Conservation (phyloP, 2,329 filamentous ascomycete genomes). For the Alternaria hordeiaustralica region DNA sequence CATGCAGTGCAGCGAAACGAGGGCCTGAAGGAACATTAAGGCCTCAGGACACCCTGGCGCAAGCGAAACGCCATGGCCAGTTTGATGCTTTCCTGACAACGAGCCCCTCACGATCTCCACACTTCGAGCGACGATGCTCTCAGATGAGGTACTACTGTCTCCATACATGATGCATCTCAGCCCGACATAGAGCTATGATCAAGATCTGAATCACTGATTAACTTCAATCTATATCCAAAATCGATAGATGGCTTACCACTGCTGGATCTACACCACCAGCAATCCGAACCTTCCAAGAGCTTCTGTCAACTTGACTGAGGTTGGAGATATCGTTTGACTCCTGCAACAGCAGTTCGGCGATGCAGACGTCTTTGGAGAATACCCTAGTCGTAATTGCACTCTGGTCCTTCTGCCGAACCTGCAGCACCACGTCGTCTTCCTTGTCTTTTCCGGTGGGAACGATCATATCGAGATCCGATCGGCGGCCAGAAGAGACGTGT, state of each 20-base stretch:
- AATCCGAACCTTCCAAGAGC: slow-evolving; percentile 1
- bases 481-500: neutral
- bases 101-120: neutral
- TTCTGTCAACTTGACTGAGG: neutral
- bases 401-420: neutral
- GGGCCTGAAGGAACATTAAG: neutral
- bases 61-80: neutral
- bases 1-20: neutral
- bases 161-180: neutral
- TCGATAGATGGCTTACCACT: neutral
- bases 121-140: neutral
- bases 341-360: neutral
- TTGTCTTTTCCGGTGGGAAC: neutral
- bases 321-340: slow-evolving; percentile 3
- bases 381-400: neutral
- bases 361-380: neutral
- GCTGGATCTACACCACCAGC: neutral
- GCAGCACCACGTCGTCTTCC: neutral
- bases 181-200: neutral
- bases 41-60: neutral
- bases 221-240: neutral
- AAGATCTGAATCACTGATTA: neutral
- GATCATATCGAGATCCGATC: neutral
- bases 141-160: neutral
- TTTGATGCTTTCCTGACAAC: neutral